Base-by-base conservation (phyloP, 345 rosid genomes). In the Aethionema arabicum region DNA sequence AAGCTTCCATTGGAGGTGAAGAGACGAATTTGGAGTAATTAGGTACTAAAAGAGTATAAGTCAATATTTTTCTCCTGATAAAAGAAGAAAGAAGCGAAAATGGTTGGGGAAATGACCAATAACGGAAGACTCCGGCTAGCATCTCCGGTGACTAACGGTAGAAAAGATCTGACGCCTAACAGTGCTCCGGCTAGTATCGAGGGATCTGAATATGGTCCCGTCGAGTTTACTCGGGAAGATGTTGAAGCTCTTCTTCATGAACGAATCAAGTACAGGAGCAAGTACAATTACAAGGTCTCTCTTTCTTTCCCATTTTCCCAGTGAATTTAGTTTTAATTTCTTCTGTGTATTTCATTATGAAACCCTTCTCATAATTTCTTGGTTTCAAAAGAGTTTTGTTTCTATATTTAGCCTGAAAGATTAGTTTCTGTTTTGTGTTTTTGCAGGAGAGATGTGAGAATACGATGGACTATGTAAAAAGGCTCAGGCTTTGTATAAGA, bases 381-480 rank as follows among this genome's bases (percentile, higher is more conserved):
- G 21, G 55, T 46, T 56, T 56, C 16, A 31, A 35, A 6, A 13
- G 39, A 14, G 36, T 37, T 48, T 10, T 8, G 12, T 11, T n/a
- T 10, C 27, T 1, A 21, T 21, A 21, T 21, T 4, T 12, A 44
- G 38, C 29, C 12, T 43, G 15, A 43, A 11, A 5, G 9, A 8
- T 45, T 49, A 21, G 30, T 4, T 32, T 12, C 5, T 21, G 43
- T 15, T 33, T 14, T 9, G 44, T 61, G 32, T 21, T 67, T 66
- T 47, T 67, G 72, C 73, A 90, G 99, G 99, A 93, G 85, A 87
- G 91, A 78, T 84, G 95, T 64, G 99, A 93, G 56, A 85, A 80
- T 66, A 90, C 87, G 81, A 66, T 80, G 83, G 91, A 90, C 59
- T 93, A 93, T 72, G 87, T 93, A 5, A 87, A 78, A 74, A 84